Evolutionary conservation across 2,329 filamentous ascomycete species (phyloP), one percentile per base, ranked within the genome.

Genomic region (Chlorencoelia australis): DNA sequence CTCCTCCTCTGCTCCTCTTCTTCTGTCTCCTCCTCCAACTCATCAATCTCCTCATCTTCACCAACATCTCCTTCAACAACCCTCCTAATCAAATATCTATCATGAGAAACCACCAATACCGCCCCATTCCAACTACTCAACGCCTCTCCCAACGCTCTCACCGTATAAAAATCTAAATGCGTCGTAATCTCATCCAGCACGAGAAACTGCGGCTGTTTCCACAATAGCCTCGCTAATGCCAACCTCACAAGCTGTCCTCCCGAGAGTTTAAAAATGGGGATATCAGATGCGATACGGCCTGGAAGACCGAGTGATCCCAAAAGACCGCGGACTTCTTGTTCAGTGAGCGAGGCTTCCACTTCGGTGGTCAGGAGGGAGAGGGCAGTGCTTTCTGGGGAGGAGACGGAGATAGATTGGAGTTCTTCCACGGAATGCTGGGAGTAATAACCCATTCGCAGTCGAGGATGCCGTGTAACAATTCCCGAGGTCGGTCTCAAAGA

Each of bases 181-280:
- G 85, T 98, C 56, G 91, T 96, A 34, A 91, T 89, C 66, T 96
- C 89, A 73, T 96, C 89, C 11, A 96, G 79, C 18, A 96, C 87
- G 40, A 98, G 75, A 52, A 98, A 65, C 64, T 98, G 91, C 1
- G 91, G 91, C 69, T 94, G 94, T 67, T 94, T 94, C 87, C 87
- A 94, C 79, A 94, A 88, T 51, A 87, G 82, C 51, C 83, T 83
- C 2, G 85, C 89, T 49, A 96, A 89, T 5, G 84, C 91, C 16
- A 86, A 79, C 86, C 86, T 54, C 32, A 82, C 80, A 15, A 85
- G 70, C 58, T 93, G 86, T 0, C 85, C 86, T 26, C 85, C 85
- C 0, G 82, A 89, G 1, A 94, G 66, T 52, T 78, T 73, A n/a
- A 61, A 59, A 0, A 93, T 58, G 0, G 84, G 80, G 0, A 87